phyloP scores from a whole-genome alignment of 2,329 filamentous ascomycete genomes.

The Xylaria sp. region DNA sequence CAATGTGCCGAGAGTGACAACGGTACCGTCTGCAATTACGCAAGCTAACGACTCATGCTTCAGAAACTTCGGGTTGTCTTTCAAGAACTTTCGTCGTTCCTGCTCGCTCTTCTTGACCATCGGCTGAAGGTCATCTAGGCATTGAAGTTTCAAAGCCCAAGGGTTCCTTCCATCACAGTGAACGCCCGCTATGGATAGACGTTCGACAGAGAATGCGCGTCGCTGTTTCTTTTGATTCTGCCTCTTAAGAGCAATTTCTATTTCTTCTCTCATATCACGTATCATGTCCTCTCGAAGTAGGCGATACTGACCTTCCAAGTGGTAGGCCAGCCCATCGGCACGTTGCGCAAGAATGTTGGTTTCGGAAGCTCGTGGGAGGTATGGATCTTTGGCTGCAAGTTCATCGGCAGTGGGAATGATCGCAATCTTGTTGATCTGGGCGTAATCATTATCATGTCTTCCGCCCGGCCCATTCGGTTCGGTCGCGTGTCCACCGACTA shows the following conservation, averaged over 20 bases:
- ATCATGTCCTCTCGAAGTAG: slow-evolving; percentile 75
- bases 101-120: slow-evolving; percentile 13
- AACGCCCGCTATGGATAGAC: slow-evolving; percentile 5
- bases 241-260: slow-evolving; percentile 42
- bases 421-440: slow-evolving; percentile 63
- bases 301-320: slow-evolving; percentile 75
- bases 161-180: slow-evolving; percentile 12
- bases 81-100: slow-evolving; percentile 14
- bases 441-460: slow-evolving; percentile 74
- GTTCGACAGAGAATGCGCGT: slow-evolving; percentile 35
- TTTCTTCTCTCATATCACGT: slow-evolving; percentile 65
- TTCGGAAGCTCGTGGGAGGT: slow-evolving; percentile 56
- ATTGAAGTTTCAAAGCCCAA: slow-evolving; percentile 9
- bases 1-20: slow-evolving; percentile 40
- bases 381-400: slow-evolving; percentile 59
- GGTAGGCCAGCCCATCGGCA: slow-evolving; percentile 49
- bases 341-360: slow-evolving; percentile 49
- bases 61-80: slow-evolving; percentile 20
- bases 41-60: slow-evolving; percentile 20
- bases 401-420: slow-evolving; percentile 73
- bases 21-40: slow-evolving; percentile 11
- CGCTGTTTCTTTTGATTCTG: slow-evolving; percentile 56
- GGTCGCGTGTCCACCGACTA: slow-evolving; percentile 18
- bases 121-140: slow-evolving; percentile 9
- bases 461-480: slow-evolving; percentile 57